Evolutionary conservation across 148 eudicot species (phyloP).

Genomic region (Rhododendron ovatum): DNA sequence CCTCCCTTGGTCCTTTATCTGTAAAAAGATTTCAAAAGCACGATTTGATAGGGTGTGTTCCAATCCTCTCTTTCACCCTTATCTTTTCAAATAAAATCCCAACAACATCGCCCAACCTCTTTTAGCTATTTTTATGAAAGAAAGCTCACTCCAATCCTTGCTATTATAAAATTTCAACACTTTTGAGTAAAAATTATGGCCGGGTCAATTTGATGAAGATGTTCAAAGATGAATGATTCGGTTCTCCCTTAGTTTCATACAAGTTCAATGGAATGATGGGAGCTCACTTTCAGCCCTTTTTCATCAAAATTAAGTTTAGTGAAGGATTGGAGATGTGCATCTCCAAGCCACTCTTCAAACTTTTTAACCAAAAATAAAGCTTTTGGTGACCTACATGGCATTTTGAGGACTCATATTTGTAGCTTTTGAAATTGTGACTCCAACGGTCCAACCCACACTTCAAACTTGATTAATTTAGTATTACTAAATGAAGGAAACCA

Average conservation of each 20-base stretch:
- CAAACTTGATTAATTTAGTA: background rate
- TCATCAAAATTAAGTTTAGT: background rate
- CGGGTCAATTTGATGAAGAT: background rate
- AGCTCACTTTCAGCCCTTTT: background rate
- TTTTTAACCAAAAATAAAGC: background rate
- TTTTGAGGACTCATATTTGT: background rate
- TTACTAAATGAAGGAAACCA: background rate
- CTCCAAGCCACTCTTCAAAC: background rate
- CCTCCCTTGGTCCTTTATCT: background rate
- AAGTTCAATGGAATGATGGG: background rate
- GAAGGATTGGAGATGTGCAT: background rate
- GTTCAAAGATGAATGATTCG: background rate
- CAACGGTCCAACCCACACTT: background rate
- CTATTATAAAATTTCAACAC: background rate
- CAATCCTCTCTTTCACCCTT: background rate
- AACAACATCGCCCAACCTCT: background rate
- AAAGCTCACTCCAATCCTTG: background rate
- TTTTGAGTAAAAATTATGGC: background rate
- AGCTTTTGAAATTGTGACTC: background rate
- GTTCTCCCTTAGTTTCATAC: background rate
- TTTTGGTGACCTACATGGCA: background rate
- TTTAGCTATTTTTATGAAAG: background rate
- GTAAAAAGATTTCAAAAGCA: background rate
- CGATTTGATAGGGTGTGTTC: background rate
- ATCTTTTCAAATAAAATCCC: background rate